phyloP scores from a whole-genome alignment of 1,284 basidiomycete species.

The Papiliotrema laurentii region DNA sequence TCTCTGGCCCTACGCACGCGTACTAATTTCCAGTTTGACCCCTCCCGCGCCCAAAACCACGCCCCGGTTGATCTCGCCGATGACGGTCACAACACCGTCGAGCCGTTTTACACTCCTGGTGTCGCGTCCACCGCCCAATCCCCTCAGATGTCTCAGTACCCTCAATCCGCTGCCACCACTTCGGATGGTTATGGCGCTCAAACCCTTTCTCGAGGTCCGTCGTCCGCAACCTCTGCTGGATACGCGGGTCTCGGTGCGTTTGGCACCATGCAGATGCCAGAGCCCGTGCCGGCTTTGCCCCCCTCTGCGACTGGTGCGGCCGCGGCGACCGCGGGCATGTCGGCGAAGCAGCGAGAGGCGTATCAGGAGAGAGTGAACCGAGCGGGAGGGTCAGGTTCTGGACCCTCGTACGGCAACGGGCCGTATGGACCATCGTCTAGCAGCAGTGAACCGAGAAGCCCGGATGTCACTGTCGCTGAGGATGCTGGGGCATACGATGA shows the following conservation, averaged over 20 bases:
- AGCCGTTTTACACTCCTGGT: conserved; percentile 41
- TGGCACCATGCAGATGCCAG: conserved; percentile 15
- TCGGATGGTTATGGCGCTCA: conserved; percentile 27
- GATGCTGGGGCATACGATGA: conserved; percentile 31
- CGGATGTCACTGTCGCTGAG: conserved; percentile 29
- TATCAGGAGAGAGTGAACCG: conserved; percentile 34
- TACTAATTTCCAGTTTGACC: conserved; percentile 37
- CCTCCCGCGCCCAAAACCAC: conserved; percentile 30
- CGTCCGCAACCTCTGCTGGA: conserved; percentile 34
- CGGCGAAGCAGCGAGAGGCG: conserved; percentile 40
- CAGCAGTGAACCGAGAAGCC: conserved; percentile 4
- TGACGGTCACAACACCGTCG: conserved; percentile 26
- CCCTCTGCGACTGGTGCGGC: conserved; percentile 14
- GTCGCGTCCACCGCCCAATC: conserved; percentile 30
- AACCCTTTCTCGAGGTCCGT: conserved; percentile 31
- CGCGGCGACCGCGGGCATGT: conserved; percentile 20
- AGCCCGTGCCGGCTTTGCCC: conserved; percentile 18
- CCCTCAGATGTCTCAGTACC: conserved; percentile 44
- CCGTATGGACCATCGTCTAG: neutral
- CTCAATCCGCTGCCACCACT: conserved; percentile 27
- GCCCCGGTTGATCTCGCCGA: conserved; percentile 41
- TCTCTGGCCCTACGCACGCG: neutral
- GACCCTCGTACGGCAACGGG: neutral
- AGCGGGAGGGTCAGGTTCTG: conserved; percentile 9
- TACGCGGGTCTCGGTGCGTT: conserved; percentile 37